phyloP scores from a whole-genome alignment of 108 stramenopile genomes.

The Mediolabrus comicus region DNA sequence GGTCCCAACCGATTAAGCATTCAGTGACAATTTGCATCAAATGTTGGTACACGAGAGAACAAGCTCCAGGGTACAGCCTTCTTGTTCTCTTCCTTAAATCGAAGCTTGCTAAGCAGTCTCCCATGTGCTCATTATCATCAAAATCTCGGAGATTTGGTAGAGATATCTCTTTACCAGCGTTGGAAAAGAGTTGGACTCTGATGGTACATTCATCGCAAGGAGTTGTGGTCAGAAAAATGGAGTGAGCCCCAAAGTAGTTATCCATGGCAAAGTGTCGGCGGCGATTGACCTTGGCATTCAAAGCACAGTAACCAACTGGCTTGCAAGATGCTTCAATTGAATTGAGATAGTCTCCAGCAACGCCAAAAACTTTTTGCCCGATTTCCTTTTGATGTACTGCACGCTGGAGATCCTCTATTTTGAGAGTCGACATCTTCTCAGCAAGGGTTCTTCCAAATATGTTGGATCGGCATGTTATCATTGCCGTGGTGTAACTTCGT shows the following conservation, averaged over 20 bases:
- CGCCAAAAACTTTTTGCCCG: neutral
- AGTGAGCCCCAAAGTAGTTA: neutral
- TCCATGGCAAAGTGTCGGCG: too few species aligned
- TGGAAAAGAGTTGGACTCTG: neutral
- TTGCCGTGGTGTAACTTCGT: neutral
- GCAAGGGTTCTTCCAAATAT: neutral
- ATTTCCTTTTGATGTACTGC: neutral
- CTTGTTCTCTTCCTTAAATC: neutral
- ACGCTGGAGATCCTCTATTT: neutral
- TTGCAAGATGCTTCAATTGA: neutral
- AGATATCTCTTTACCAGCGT: neutral
- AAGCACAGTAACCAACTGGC: neutral
- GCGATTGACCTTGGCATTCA: neutral
- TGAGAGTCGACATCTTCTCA: neutral
- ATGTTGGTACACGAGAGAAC: neutral
- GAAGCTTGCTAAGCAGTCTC: neutral
- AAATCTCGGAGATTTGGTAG: neutral
- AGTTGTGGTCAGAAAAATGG: neutral
- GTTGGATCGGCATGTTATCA: conserved; percentile 1
- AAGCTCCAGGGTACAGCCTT: neutral
- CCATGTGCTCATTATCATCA: neutral
- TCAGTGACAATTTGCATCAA: conserved; percentile 15
- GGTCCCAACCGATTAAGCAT: conserved; percentile 8
- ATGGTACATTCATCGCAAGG: neutral
- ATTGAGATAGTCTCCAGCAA: neutral